A percentile compares a stretch with the other conserved stretches of the same genome.
These are phyloP conservation scores for Tetrahymena thermophila DNA, from an alignment of 73 alveolate species.

Conservation along the genomic window DNA sequence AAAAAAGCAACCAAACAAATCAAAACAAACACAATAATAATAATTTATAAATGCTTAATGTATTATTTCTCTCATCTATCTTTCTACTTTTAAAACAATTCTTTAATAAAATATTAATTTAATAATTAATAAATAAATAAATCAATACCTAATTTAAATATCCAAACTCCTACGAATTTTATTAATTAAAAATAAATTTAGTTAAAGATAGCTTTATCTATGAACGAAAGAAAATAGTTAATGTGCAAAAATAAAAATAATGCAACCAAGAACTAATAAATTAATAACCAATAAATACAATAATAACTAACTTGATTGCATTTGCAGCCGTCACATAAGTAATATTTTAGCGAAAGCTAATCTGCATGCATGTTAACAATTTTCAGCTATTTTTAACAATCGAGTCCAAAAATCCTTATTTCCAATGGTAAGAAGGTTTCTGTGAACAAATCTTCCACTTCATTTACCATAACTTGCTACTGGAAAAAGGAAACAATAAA, in stretches of 20 bases:
- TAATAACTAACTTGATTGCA: neutral
- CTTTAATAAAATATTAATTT: neutral
- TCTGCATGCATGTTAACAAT: neutral
- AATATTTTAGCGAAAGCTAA: neutral
- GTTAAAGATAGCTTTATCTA: neutral
- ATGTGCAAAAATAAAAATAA: too few relatives aligned
- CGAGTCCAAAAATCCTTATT: neutral
- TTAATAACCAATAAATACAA: neutral
- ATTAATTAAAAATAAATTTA: too few relatives aligned
- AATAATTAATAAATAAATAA: too few relatives aligned
- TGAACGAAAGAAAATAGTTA: neutral
- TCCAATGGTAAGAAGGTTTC: neutral
- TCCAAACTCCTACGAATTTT: neutral
- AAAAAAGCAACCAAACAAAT: neutral
- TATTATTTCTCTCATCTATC: neutral
- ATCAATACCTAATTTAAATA: too few relatives aligned
- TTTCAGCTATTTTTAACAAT: neutral
- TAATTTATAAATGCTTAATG: neutral
- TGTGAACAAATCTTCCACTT: neutral
- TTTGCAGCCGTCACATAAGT: neutral
- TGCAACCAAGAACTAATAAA: neutral
- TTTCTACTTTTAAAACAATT: neutral
- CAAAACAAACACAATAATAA: too few relatives aligned
- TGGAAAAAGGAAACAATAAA: neutral
- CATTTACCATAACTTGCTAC: neutral